Conservation (phyloP, 176 grass and related monocot species). For the Eleusine coracana region DNA sequence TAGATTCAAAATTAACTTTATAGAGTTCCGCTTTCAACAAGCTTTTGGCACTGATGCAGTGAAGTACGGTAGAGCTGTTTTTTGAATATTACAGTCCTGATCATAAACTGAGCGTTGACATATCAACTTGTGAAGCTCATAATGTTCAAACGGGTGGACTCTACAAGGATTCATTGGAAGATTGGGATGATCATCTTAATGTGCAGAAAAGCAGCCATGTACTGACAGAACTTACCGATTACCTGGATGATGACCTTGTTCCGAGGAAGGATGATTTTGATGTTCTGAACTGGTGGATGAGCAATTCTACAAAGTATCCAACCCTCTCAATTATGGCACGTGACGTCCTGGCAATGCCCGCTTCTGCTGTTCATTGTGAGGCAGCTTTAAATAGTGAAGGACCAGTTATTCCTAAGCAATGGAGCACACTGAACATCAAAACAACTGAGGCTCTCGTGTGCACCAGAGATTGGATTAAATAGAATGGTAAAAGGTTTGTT, state of each 20-base stretch:
- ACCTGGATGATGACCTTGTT: slow-evolving; percentile 53
- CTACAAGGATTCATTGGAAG: slow-evolving; percentile 49
- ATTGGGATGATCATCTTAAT: slow-evolving; percentile 57
- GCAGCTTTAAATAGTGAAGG: slow-evolving; percentile 29
- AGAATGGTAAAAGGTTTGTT: slow-evolving; percentile 35
- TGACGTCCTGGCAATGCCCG: slow-evolving; percentile 57
- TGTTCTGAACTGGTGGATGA: slow-evolving; percentile 64
- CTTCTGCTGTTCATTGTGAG: slow-evolving; percentile 43
- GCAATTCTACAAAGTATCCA: slow-evolving; percentile 53
- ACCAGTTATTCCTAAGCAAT: slow-evolving; percentile 39
- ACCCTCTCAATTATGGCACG: slow-evolving; percentile 47
- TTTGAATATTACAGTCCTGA: slow-evolving; percentile 33
- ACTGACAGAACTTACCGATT: slow-evolving; percentile 48
- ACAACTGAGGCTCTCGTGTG: slow-evolving; percentile 57
- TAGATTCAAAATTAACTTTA: slow-evolving; percentile 45
- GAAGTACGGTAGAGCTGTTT: slow-evolving; percentile 44
- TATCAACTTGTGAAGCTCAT: slow-evolving; percentile 1
- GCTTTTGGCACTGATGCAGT: slow-evolving; percentile 39
- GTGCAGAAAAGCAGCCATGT: slow-evolving; percentile 44
- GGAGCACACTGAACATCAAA: slow-evolving; percentile 56
- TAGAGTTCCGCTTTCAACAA: slow-evolving; percentile 41
- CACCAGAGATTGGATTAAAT: slow-evolving; percentile 51
- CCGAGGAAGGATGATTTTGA: slow-evolving; percentile 60
- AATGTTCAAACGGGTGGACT: slow-evolving; percentile 33
- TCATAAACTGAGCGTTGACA: slow-evolving; percentile 13